Conservation (phyloP, 1,139 yeast genomes). For the Sugiyamaella japonica region DNA sequence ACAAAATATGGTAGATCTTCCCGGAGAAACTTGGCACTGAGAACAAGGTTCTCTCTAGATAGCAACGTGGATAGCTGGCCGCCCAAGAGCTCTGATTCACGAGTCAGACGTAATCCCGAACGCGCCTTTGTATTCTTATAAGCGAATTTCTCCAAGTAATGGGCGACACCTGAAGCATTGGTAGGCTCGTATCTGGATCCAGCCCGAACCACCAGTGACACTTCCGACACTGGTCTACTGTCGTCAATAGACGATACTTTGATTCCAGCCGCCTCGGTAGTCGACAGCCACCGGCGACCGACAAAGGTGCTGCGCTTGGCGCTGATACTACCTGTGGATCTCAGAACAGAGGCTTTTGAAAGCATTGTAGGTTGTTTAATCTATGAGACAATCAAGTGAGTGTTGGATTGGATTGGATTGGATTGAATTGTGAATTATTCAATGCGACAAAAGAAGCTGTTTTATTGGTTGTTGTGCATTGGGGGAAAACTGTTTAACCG, state of each 20-base stretch:
- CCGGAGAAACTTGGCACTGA: conserved; percentile 79
- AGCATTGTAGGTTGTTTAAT: conserved; percentile 3
- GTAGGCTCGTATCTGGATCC: conserved; percentile 73
- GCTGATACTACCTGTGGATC: conserved; percentile 8
- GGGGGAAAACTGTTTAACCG: not conserved
- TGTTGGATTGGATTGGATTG: not conserved
- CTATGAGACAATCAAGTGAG: not conserved
- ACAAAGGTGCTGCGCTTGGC: conserved; percentile 5
- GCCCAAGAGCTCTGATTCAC: conserved; percentile 94
- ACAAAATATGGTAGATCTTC: conserved; percentile 91
- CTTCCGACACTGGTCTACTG: conserved; percentile 60
- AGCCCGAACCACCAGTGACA: conserved; percentile 79
- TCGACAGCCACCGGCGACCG: conserved; percentile 33
- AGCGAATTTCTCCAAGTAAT: conserved; percentile 78
- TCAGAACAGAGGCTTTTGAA: conserved; percentile 9
- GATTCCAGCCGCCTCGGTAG: conserved; percentile 41
- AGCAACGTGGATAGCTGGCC: conserved; percentile 70
- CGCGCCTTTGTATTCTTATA: conserved; percentile 79
- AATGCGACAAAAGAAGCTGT: conserved; percentile 5
- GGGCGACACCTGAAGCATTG: conserved; percentile 76
- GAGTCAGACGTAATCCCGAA: conserved; percentile 87
- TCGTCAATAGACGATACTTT: conserved; percentile 50
- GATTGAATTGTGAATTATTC: conserved; percentile 4
- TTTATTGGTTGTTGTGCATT: conserved; percentile 4
- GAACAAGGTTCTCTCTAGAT: conserved; percentile 80